phyloP scores from a whole-genome alignment of 2,329 filamentous ascomycete genomes.

The Colletotrichum sp. region DNA sequence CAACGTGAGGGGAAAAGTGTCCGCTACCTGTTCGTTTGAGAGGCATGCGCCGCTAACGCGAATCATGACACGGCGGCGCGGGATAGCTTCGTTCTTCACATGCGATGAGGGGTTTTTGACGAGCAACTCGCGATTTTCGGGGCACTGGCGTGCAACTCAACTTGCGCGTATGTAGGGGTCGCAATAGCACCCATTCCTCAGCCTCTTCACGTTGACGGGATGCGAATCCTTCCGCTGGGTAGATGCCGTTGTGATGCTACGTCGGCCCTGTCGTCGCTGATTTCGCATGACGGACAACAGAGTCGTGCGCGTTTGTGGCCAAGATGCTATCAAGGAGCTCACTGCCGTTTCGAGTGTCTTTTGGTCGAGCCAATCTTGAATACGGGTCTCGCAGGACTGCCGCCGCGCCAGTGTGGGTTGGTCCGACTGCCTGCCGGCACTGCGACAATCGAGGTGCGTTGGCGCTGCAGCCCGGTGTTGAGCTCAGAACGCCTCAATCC shows the following conservation, averaged over 20 bases:
- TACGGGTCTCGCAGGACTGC: conserved; percentile 10
- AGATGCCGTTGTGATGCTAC: background rate
- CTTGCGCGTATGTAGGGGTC: background rate
- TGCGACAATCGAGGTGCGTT: background rate
- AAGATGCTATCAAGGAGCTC: background rate
- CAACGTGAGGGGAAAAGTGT: background rate
- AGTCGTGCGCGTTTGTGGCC: background rate
- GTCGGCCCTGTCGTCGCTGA: background rate
- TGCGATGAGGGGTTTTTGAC: background rate
- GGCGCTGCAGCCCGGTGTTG: background rate
- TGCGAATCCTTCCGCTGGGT: background rate
- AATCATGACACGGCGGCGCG: background rate
- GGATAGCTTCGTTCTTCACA: background rate
- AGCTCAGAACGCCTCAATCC: background rate
- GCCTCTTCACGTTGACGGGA: background rate
- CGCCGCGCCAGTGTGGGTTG: background rate
- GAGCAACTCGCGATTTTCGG: background rate
- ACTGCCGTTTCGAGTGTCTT: background rate
- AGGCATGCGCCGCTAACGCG: background rate
- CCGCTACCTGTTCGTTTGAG: background rate
- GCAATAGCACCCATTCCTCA: background rate
- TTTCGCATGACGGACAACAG: background rate
- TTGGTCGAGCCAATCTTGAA: conserved; percentile 1
- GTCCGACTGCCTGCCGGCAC: background rate
- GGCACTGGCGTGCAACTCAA: background rate